Base-by-base conservation (phyloP, 768 basidiomycete species). In the Russula lepida region DNA sequence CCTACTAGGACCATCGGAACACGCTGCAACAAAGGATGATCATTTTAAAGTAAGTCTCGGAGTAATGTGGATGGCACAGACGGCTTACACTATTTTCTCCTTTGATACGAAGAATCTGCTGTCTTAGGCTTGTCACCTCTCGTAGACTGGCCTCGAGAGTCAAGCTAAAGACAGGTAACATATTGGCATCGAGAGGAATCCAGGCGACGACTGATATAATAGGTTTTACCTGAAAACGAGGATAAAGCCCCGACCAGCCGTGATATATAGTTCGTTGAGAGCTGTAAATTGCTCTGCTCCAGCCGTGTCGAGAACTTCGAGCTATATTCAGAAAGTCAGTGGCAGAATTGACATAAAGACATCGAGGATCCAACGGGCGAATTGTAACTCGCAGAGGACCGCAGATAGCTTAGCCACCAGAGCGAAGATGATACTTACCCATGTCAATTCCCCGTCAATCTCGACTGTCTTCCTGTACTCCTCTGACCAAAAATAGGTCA, bases 1-100 rank as follows among this genome's bases (percentile, higher is more conserved):
- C 91, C 92, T 9, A 92, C 92, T 17, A 93, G 80, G 12, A 92
- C 87, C 64, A 94, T 88, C 9, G 92, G 92, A 21, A 91, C 74
- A 32, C 74, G 75, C 84, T 88, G 57, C 12, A 64, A 41, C 25
- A 43, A 30, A 2, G 9, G 25, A 41, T 35, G 43, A 17, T 63
- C 39, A 63, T 33, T 39, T 17, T 19, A 11, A 33, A 17, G 21
- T 39, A 30, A 30, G 35, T 35, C 30, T 52, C 15, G 41, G 39
- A 30, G 39, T 25, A 33, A 35, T 28, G 28, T 30, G 21, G 30
- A 35, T 21, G 28, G 15, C 11, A 13, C 15, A 23, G 17, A 9
- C 17, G 19, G 73, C 77, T 68, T 64, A 88, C 86, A 27, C 74
- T 79, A 67, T 84, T 83, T 32, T 80, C 82, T 25, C 86, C 86